Evolutionary conservation across 768 basidiomycete species (phyloP), one percentile per base, ranked within the genome.

Genomic region (Psilocybe sp.): DNA sequence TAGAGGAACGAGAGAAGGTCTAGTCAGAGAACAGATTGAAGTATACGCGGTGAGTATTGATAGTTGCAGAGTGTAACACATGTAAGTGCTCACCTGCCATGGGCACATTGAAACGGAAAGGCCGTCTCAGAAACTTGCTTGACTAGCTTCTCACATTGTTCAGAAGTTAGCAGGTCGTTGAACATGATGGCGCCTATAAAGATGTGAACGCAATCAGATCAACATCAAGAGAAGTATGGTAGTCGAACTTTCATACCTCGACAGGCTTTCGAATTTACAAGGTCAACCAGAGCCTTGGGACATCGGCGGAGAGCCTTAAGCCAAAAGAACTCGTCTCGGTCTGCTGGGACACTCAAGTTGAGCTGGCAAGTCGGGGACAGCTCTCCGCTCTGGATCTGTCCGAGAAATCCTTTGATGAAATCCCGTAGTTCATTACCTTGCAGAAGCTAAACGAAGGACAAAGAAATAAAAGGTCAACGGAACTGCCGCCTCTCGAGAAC

Each of bases 61-160:
- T 39, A 38, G 32, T 42, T 19, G 46, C 44, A 34, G 56, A 52
- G 51, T 48, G 44, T 19, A 47, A 44, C 33, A 43, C 31, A 32
- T 68, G 39, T 51, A 28, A 28, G 23, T 28, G 23, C 23, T 28
- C 23, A 87, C 90, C 90, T 78, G 63, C 96, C 97, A 68, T 99
- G 97, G 31, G 97, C 97, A 69, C 97, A 99, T 64, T 92, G 91
- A 68, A 97, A 98, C 1, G 96, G 95, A 60, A 91, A 87, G 3
- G 77, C 75, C 2, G 92, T 92, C 53, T 77, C 64, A 8, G 85
- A 76, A 23, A 99, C 75, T 55, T 82, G 77, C 5, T 61, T 58
- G 40, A 98, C 74, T 37, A 99, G 77, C 41, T 74, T 70, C 56
- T 77, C 64, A 64, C 92, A 91, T 62, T 97, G 92, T 33, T 74